Base-by-base conservation (phyloP, 306 rosid genomes). In the Elaeagnus macrophylla region DNA sequence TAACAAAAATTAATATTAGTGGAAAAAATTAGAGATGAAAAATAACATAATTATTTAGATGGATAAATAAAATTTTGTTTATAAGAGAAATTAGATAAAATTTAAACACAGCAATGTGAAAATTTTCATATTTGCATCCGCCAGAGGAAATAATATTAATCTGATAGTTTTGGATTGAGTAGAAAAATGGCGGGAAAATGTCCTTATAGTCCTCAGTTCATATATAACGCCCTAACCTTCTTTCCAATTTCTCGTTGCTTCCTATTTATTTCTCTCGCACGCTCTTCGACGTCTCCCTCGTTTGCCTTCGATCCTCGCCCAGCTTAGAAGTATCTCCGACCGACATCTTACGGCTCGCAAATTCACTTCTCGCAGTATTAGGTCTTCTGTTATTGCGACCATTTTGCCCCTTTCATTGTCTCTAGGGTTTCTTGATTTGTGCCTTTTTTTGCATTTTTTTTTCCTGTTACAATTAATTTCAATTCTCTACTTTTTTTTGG, bases 391-490 rank as follows among this genome's bases (percentile, higher is more conserved):
- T 60, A 19, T 25, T 10, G 38, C 59, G 10, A 49, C 47, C 48
- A 44, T 40, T 68, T 62, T 45, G 44, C 14, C 19, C 42, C 20
- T 9, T 38, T 8, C 15, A 8, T 62, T 35, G 46, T 65, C 56
- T 70, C 72, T 79, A 74, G 94, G 89, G 83, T 79, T 84, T 74
- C 62, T 60, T 65, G 10, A 63, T 55, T 37, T 37, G 15, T n/a
- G 41, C 25, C 51, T 25, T 5, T 25, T 25, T 54, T 45, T 32
- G 37, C 47, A n/a, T 25, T 63, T 5, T 3, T 0, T 15, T 2
- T 14, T n/a, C 25, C 8, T 17, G 1, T 14, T 6, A 19, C 8
- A 36, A 25, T 53, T 40, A 7, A 12, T 61, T 13, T n/a, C 47
- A 14, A 55, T 39, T 8, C 42, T 56, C 11, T 9, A 18, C 45